phyloP scores from a whole-genome alignment of 2,329 filamentous ascomycete genomes.

The Aurifilum marmelostoma region DNA sequence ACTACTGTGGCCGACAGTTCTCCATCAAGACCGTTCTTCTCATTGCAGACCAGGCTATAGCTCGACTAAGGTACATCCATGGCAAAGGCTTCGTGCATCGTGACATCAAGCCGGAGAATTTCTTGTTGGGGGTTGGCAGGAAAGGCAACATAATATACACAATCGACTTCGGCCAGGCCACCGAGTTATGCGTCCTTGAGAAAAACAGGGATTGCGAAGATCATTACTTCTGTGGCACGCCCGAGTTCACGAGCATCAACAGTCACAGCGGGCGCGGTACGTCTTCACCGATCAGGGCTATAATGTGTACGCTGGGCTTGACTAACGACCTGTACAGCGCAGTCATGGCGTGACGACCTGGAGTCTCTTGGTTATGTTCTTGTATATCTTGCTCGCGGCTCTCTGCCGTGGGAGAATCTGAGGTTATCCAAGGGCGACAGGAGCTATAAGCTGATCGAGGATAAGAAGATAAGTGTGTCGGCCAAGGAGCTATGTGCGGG shows the following conservation, averaged over 20 bases:
- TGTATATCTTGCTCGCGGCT: background rate
- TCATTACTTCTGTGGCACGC: background rate
- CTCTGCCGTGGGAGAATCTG: slow-evolving; percentile 66
- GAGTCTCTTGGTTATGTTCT: slow-evolving; percentile 8
- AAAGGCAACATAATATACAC: slow-evolving; percentile 99
- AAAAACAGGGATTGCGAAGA: background rate
- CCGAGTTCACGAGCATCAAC: background rate
- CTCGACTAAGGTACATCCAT: slow-evolving; percentile 98
- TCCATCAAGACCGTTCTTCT: slow-evolving; percentile 97
- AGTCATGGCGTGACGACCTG: slow-evolving; percentile 45
- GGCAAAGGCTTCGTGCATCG: slow-evolving; percentile 99
- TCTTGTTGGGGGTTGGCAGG: slow-evolving; percentile 98
- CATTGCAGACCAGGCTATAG: slow-evolving; percentile 96
- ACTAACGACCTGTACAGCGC: slow-evolving; percentile 59
- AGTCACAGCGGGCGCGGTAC: background rate
- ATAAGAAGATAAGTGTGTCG: slow-evolving; percentile 96
- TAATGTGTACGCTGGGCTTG: background rate
- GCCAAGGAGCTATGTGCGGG: slow-evolving; percentile 97
- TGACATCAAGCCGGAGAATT: slow-evolving; percentile 99
- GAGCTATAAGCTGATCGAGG: background rate
- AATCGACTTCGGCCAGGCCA: slow-evolving; percentile 97
- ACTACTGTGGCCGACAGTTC: slow-evolving; percentile 99
- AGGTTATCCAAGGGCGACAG: background rate
- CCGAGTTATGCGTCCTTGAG: slow-evolving; percentile 53
- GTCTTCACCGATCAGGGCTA: background rate